These are phyloP conservation scores for Mycena rebaudengoi DNA, from an alignment of 768 basidiomycete genomes.

Conservation along the genomic window DNA sequence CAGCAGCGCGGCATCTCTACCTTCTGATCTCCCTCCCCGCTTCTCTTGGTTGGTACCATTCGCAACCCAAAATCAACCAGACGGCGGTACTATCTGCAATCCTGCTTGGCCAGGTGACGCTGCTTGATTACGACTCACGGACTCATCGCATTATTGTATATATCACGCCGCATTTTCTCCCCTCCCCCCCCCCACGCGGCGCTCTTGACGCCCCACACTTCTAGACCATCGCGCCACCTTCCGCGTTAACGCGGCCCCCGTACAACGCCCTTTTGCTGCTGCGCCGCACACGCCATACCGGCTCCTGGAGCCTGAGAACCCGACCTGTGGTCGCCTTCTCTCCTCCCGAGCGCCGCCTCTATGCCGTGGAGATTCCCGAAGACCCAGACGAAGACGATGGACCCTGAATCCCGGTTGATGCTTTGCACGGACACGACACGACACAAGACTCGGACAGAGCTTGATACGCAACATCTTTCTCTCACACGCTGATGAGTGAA, in stretches of 20 bases:
- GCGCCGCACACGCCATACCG: slow-evolving; percentile 51
- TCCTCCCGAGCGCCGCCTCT: slow-evolving; percentile 23
- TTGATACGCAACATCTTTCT: slow-evolving; percentile 64
- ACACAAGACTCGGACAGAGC: slow-evolving; percentile 74
- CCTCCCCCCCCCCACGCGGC: slow-evolving; percentile 35
- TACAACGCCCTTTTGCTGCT: slow-evolving; percentile 56
- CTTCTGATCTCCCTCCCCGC: slow-evolving; percentile 54
- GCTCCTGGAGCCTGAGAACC: slow-evolving; percentile 36
- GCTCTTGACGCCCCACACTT: slow-evolving; percentile 41
- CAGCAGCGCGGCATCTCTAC: slow-evolving; percentile 58
- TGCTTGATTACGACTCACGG: slow-evolving; percentile 42
- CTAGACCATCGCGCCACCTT: slow-evolving; percentile 47
- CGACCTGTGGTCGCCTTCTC: slow-evolving; percentile 53
- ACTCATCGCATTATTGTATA: slow-evolving; percentile 52
- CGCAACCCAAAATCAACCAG: slow-evolving; percentile 42
- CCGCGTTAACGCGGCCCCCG: slow-evolving; percentile 37
- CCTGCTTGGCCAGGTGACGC: slow-evolving; percentile 33
- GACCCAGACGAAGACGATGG: slow-evolving; percentile 58
- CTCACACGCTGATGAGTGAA: slow-evolving; percentile 51
- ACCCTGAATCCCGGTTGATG: slow-evolving; percentile 61
- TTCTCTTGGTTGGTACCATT: slow-evolving; percentile 40
- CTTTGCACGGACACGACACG: slow-evolving; percentile 60
- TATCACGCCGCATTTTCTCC: slow-evolving; percentile 50
- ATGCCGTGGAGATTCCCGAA: slow-evolving; percentile 42
- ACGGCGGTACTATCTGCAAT: slow-evolving; percentile 50